These are phyloP conservation scores for Moniliophthora roreri DNA, from an alignment of 1,284 basidiomycete species.

Conservation along the genomic window DNA sequence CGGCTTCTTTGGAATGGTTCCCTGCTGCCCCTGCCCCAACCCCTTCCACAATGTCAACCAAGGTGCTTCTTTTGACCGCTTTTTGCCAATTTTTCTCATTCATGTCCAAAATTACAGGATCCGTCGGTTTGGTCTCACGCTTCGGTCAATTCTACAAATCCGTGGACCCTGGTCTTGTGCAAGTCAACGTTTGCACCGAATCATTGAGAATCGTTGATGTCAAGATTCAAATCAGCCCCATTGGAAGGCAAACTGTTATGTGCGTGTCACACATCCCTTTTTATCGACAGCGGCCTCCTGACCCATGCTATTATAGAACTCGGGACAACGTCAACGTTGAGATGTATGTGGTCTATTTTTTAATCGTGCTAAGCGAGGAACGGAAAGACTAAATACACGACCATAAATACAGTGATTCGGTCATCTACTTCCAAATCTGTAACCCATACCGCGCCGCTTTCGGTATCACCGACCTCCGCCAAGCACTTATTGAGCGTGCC, in stretches of 20 bases:
- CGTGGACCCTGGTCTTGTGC: constrained; percentile 90
- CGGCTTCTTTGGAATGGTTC: constrained; percentile 76
- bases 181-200: constrained; percentile 94
- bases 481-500: constrained; percentile 89
- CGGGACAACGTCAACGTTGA: constrained; percentile 89
- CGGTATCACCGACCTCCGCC: constrained; percentile 86
- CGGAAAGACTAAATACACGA: constrained; percentile 13
- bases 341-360: constrained; percentile 49
- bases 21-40: constrained; percentile 82
- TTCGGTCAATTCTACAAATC: constrained; percentile 96
- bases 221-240: constrained; percentile 89
- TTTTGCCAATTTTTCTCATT: constrained; percentile 7
- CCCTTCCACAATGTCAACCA: constrained; percentile 82
- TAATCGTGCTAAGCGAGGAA: no score
- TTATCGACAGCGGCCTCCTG: constrained; percentile 10
- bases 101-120: constrained; percentile 44
- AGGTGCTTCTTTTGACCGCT: constrained; percentile 39
- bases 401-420: constrained; percentile 64
- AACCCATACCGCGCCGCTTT: constrained; percentile 91
- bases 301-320: constrained; percentile 41
- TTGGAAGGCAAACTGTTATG: constrained; percentile 85
- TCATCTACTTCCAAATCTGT: constrained; percentile 88
- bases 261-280: constrained; percentile 22
- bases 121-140: constrained; percentile 87
- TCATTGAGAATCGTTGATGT: constrained; percentile 84